Conservation (phyloP, 208 protist genomes). For the Leishmania tarentolae region DNA sequence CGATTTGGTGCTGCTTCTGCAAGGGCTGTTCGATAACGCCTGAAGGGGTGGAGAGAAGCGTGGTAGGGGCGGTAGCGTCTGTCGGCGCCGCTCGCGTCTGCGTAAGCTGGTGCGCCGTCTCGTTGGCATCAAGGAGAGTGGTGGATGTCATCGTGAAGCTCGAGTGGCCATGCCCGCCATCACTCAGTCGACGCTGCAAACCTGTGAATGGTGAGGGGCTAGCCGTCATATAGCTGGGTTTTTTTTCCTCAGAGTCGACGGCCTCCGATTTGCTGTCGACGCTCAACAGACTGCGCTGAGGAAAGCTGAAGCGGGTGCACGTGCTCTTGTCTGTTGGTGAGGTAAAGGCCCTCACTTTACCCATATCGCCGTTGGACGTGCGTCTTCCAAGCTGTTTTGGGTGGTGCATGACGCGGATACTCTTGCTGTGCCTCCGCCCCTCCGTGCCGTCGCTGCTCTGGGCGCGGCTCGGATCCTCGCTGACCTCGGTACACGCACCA, state of each 20-base stretch:
- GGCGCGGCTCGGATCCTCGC: not conserved
- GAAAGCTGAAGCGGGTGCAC: not conserved
- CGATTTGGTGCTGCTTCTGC: not conserved
- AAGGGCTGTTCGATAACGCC: not conserved
- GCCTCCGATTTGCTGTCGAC: not conserved
- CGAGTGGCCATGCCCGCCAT: not conserved
- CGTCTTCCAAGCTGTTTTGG: not conserved
- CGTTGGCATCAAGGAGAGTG: not conserved
- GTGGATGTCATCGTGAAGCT: not conserved
- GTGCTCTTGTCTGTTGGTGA: not conserved
- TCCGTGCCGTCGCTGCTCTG: not conserved
- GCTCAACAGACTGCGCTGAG: not conserved
- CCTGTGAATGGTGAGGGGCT: not conserved
- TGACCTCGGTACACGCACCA: not conserved
- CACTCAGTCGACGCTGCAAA: constrained; percentile 8
- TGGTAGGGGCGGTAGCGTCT: not conserved
- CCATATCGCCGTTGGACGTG: too few species aligned
- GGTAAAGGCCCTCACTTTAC: not conserved
- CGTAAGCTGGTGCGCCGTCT: not conserved
- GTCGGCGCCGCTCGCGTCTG: not conserved
- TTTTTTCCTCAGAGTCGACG: not conserved
- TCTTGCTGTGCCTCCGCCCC: not conserved
- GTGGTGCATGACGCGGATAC: not conserved
- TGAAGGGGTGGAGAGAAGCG: not conserved
- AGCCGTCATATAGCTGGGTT: not conserved